These are phyloP conservation scores for Sugiyamaella floridensis DNA, from an alignment of 805 yeast species.

Conservation along the genomic window DNA sequence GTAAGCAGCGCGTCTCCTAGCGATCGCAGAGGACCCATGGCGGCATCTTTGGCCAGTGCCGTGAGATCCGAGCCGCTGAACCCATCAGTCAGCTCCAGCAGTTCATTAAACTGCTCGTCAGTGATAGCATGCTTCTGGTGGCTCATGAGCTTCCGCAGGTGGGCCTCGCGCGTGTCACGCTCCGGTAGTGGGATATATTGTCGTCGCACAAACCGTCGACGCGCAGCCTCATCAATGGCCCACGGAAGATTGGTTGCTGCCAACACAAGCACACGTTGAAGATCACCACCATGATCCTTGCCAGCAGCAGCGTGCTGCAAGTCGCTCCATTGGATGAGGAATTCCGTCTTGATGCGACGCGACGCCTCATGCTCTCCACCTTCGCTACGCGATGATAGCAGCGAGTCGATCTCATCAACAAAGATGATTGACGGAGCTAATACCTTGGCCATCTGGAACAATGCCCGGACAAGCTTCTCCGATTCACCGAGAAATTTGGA, in stretches of 20 bases:
- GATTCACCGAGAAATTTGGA: slow-evolving; percentile 82
- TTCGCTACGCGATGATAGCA: slow-evolving; percentile 72
- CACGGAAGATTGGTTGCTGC: slow-evolving; percentile 97
- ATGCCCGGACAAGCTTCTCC: slow-evolving; percentile 85
- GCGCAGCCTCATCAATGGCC: slow-evolving; percentile 95
- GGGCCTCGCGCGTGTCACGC: slow-evolving; percentile 66
- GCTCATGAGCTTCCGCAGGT: slow-evolving; percentile 57
- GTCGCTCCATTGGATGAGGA: slow-evolving; percentile 91
- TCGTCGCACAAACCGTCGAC: slow-evolving; percentile 84
- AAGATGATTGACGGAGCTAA: slow-evolving; percentile 90
- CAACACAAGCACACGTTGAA: slow-evolving; percentile 71
- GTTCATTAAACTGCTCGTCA: slow-evolving; percentile 52
- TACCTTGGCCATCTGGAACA: slow-evolving; percentile 75
- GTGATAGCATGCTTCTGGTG: slow-evolving; percentile 66
- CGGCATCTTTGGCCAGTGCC: slow-evolving; percentile 91
- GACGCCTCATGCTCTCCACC: slow-evolving; percentile 80
- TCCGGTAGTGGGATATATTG: slow-evolving; percentile 95
- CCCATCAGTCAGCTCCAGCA: slow-evolving; percentile 65
- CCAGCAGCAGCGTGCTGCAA: slow-evolving; percentile 83
- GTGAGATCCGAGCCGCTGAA: slow-evolving; percentile 93
- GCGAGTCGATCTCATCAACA: slow-evolving; percentile 92
- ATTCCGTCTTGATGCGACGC: slow-evolving; percentile 85
- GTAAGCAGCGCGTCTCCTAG: slow-evolving; percentile 75
- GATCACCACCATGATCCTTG: slow-evolving; percentile 44
- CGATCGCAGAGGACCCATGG: slow-evolving; percentile 93